These are phyloP conservation scores for Madurella mycetomatis DNA, from an alignment of 2,329 filamentous ascomycete genomes.

Conservation along the genomic window DNA sequence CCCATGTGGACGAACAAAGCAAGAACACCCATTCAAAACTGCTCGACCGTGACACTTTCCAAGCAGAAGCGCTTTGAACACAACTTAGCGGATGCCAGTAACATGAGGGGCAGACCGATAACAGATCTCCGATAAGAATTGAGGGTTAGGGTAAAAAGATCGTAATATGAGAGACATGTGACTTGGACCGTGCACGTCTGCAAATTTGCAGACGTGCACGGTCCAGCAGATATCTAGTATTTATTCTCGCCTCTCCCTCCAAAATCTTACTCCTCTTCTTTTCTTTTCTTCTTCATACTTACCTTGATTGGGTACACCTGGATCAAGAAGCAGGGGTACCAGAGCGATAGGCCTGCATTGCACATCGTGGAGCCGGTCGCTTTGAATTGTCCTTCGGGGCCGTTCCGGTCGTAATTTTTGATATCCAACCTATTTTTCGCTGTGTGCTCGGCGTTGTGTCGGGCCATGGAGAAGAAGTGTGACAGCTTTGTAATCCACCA, in stretches of 20 bases:
- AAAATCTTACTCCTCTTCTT: conserved; percentile 13
- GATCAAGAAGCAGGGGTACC: conserved; percentile 23
- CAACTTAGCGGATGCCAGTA: not conserved
- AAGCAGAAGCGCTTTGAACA: not conserved
- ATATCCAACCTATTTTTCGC: conserved; percentile 23
- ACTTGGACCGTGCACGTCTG: not conserved
- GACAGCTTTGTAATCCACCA: not conserved
- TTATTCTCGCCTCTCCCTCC: not conserved
- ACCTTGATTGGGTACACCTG: conserved; percentile 23
- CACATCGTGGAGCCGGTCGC: conserved; percentile 24
- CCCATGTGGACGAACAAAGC: not conserved
- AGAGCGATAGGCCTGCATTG: conserved; percentile 26
- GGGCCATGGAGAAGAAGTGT: conserved; percentile 23
- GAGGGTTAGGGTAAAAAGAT: conserved; percentile 8
- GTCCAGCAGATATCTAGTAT: conserved; percentile 12
- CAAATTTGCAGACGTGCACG: conserved; percentile 16
- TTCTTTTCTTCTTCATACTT: conserved; percentile 27
- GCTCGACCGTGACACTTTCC: not conserved
- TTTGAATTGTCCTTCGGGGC: conserved; percentile 28
- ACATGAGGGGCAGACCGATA: not conserved
- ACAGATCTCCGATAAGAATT: not conserved
- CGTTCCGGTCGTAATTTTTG: conserved; percentile 28
- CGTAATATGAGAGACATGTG: not conserved
- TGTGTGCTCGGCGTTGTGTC: conserved; percentile 20
- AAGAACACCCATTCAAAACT: not conserved